Evolutionary conservation across 1,284 basidiomycete genomes (phyloP), one percentile per base, ranked within the genome.

Genomic region (Austroboletus rostrupii): DNA sequence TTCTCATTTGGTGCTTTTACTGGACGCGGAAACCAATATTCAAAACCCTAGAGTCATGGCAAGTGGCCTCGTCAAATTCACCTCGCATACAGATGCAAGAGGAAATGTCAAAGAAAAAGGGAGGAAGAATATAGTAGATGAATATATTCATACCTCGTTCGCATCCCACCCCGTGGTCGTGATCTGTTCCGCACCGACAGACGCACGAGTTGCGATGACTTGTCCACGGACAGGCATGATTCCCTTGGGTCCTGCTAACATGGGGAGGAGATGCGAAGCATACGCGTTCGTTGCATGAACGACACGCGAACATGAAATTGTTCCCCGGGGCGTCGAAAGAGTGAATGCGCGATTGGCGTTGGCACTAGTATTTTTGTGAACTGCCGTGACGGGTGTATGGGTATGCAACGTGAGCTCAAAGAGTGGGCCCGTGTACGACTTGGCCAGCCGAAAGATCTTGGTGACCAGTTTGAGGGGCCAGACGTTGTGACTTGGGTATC

Each of bases 221-320:
- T 92, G 90, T 0, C 84, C 88, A 10, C 90, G 83, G 0, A 81
- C 81, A 0, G 90, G 90, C 0, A 87, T 71, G 53, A 92, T 83
- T 0, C 78, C 78, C 0, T 57, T 49, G 4, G 74, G 70, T 0
- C 81, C 81, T 2, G 73, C 61, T 32, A 87, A 61, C 48, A 81
- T 76, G 0, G 84, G 82, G 11, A 91, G 73, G 38, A 69, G 74
- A 53, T 87, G 76, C 1, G 81, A 79, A 1, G 82, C 79, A 51
- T 92, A 90, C 0, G 70, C 90, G 57, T 93, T 92, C 5, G 88
- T 92, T 0, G 89, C 88, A 59, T 93, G 89, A 1, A 93, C 66
- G 36, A 93, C 73, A 51, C 79, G 78, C 12, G 74, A 67, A 55
- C 85, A 84, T 3, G 64, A 33, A 29, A 89, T 61, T 0, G 61